Base-by-base conservation (phyloP, 768 basidiomycete genomes). In the Podaxis carcinomalis region DNA sequence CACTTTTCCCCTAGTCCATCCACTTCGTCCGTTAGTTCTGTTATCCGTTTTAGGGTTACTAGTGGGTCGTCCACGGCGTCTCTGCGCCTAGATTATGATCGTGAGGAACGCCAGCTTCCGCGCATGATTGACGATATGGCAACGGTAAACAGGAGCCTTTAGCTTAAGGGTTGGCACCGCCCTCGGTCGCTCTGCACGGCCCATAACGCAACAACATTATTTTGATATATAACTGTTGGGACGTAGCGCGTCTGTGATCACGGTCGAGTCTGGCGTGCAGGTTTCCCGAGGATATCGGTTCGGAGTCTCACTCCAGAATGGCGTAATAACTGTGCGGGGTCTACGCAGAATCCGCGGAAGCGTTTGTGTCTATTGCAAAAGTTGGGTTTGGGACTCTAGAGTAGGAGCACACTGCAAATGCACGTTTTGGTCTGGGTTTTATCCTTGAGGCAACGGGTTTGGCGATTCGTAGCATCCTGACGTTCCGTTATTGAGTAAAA, bases 61-160 rank as follows among this genome's bases (percentile, higher is more conserved):
- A 92, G 75, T 58, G 82, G 78, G 56, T 93, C 91, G 63, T 90
- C 85, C 7, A 93, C 86, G 53, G 75, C 77, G 63, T 88, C 89
- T 49, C 90, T 77, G n/a, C 89, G 85, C 68, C 82, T 89, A 0
- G 85, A 80, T 62, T 86, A 78, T 62, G 79, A 90, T 19, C 88
- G 78, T 0, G 89, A 88, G 1, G 83, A 80, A 0, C 92, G 87
- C 81, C 83, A 94, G 25, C 86, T 77, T 70, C 93, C 92, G 1
- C 86, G 87, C 9, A 93, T 62, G 59, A 95, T 93, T 4, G 93
- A 77, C 0, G 72, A 72, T 1, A 88, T 85, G 0, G 92, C 91
- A 1, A 94, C 92, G 19, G 76, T 68, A 68, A 94, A 93, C 3
- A 94, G 80, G 65, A 94, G 0, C 90, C 90, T 72, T 94, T 92